A percentile compares a stretch with the other conserved stretches of the same genome.
These are phyloP conservation scores for Colletotrichum lentis DNA, from an alignment of 2,329 filamentous ascomycete species.

Conservation along the genomic window DNA sequence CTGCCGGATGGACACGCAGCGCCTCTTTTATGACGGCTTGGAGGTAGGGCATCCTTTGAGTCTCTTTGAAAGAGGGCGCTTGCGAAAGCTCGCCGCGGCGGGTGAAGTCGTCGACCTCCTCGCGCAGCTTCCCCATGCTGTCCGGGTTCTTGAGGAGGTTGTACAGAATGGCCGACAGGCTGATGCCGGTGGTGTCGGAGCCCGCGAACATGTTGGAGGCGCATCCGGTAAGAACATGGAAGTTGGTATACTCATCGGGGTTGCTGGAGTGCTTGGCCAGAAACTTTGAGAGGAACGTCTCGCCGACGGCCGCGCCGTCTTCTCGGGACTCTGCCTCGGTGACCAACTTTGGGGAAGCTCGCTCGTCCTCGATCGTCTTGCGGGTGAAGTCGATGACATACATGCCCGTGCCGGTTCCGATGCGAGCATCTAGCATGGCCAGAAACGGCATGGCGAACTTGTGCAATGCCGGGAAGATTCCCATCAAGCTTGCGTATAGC, in stretches of 20 bases:
- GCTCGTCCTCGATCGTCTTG: slow-evolving; percentile 45
- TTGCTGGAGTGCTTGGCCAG: slow-evolving; percentile 52
- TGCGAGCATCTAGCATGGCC: slow-evolving; percentile 43
- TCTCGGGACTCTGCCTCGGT: slow-evolving; percentile 23
- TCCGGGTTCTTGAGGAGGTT: slow-evolving; percentile 49
- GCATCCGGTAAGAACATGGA: slow-evolving; percentile 45
- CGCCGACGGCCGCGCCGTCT: slow-evolving; percentile 43
- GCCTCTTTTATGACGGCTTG: slow-evolving; percentile 63
- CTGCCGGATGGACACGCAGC: slow-evolving; percentile 59
- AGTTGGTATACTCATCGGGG: slow-evolving; percentile 52
- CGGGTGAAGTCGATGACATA: slow-evolving; percentile 43
- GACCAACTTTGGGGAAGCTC: slow-evolving; percentile 37
- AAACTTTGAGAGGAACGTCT: slow-evolving; percentile 52
- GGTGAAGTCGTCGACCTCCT: slow-evolving; percentile 40
- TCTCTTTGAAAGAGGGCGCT: slow-evolving; percentile 48
- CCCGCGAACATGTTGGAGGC: slow-evolving; percentile 50
- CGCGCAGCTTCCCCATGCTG: slow-evolving; percentile 40
- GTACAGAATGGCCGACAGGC: slow-evolving; percentile 55
- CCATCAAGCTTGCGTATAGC: slow-evolving; percentile 51
- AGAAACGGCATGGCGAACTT: slow-evolving; percentile 45
- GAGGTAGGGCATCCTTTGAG: slow-evolving; percentile 57
- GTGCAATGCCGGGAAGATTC: slow-evolving; percentile 54
- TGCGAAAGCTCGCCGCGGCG: slow-evolving; percentile 34
- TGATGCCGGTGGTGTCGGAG: slow-evolving; percentile 58
- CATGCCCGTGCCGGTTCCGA: slow-evolving; percentile 27